Conservation (phyloP, 345 rosid genomes). For the Angophora floribunda region DNA sequence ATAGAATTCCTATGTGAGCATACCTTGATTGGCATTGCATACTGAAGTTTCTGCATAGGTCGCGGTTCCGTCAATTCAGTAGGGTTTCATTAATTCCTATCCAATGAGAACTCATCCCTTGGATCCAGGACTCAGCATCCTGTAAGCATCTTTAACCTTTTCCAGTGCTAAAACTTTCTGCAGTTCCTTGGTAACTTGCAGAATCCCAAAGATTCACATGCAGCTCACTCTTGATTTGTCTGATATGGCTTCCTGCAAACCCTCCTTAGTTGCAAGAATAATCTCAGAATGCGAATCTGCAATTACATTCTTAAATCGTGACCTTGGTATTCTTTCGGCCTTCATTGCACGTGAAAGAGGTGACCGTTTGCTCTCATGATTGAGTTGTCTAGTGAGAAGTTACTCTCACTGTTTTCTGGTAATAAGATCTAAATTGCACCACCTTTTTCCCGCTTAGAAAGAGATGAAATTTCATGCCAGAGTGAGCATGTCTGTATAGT, state of each 20-base stretch:
- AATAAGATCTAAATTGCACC: neutral
- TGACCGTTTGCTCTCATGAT: slow-evolving; percentile 11
- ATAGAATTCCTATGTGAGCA: neutral
- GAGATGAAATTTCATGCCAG: neutral
- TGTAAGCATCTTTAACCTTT: neutral
- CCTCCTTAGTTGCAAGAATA: slow-evolving; percentile 72
- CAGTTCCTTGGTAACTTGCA: slow-evolving; percentile 38
- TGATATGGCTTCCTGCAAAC: slow-evolving; percentile 73
- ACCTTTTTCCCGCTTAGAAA: neutral
- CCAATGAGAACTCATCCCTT: neutral
- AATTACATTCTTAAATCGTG: slow-evolving; percentile 74
- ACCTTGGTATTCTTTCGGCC: slow-evolving; percentile 88
- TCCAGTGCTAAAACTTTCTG: neutral
- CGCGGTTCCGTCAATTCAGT: neutral
- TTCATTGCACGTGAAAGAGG: slow-evolving; percentile 73
- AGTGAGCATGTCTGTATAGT: neutral
- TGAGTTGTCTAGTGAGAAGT: neutral
- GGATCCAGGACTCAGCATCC: neutral
- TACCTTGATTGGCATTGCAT: neutral
- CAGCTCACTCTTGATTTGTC: slow-evolving; percentile 82
- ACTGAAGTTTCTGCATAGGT: neutral
- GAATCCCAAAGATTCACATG: slow-evolving; percentile 80
- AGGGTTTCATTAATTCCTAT: neutral
- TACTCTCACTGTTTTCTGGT: neutral
- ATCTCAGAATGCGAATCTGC: slow-evolving; percentile 86